Evolutionary conservation across 2,329 filamentous ascomycete genomes (phyloP), one percentile per base, ranked within the genome.

Genomic region (Escovopsis weberi): DNA sequence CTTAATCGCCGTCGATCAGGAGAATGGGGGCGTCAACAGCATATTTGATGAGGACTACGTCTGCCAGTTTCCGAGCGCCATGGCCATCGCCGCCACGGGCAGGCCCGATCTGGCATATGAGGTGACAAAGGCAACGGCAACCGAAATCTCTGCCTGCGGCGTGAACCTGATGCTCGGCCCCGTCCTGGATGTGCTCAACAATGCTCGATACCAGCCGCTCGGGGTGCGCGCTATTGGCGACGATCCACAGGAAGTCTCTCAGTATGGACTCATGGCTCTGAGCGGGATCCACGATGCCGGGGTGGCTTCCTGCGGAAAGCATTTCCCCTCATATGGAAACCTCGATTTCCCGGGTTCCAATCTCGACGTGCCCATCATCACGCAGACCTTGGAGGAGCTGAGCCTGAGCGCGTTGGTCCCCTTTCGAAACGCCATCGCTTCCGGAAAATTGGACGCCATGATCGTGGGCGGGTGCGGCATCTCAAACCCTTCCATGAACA

Each of bases 1-100:
- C 15, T 70, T 93, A 43, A 95, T 98, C 53, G 88, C 84, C 34
- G 68, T 96, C 33, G 91, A 96, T 57, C 91, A 98, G 59, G 91
- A 98, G 61, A 96, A 98, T 76, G 91, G 91, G 49, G 88, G 89
- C 3, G 89, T 95, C 59, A 96, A 95, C 66, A 94, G 86, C 63
- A 73, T 96, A 2, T 95, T 93, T 55, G 89, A 96, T 59, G 87
- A 94, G 53, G 85, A 91, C 55, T 91, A 88, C 58, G 89, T 96
- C 51, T 87, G 86, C 50, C 91, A 96, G 59, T 98, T 94, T 52
- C 91, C 91, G 8, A 94, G 88, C 55, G 85, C 89, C 48, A 96
- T 98, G 89, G 89, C 88, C 11, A 74, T 95, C 47, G 87, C 89
- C n/a, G 91, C 91, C 19, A 87, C 88, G 4, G 86, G 88, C 23